Percentiles rank a stretch among this genome's conserved stretches.
These are phyloP conservation scores for Rosa hybrid DNA, from an alignment of 331 rosid species.

Conservation along the genomic window DNA sequence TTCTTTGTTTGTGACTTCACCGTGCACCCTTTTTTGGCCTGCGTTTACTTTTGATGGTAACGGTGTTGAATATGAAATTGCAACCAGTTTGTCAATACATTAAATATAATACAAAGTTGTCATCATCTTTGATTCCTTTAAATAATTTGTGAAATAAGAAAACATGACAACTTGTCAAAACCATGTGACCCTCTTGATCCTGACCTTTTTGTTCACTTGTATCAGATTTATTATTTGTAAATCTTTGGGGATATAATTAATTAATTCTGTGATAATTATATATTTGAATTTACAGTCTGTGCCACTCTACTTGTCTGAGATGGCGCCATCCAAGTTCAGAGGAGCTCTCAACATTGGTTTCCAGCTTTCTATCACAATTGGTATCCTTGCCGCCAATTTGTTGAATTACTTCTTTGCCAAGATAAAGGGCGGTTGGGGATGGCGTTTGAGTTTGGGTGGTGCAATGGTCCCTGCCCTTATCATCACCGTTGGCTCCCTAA, in stretches of 20 bases:
- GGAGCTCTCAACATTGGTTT: constrained; percentile 87
- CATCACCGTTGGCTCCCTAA: constrained; percentile 60
- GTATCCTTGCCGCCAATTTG: constrained; percentile 75
- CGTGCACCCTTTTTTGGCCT: not conserved
- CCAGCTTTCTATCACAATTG: constrained; percentile 78
- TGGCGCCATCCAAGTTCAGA: constrained; percentile 87
- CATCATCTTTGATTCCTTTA: not conserved
- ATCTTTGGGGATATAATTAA: not conserved
- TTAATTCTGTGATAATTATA: not conserved
- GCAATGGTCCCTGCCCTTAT: constrained; percentile 85
- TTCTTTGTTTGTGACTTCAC: constrained; percentile 38
- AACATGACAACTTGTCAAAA: constrained; percentile 23
- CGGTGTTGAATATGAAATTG: constrained; percentile 22
- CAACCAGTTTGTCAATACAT: not conserved
- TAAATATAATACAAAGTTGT: not conserved
- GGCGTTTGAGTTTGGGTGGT: constrained; percentile 91
- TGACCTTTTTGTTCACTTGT: not conserved
- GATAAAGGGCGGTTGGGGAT: constrained; percentile 92
- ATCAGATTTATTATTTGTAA: not conserved
- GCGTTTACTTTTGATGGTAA: constrained; percentile 25
- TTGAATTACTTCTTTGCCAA: constrained; percentile 83
- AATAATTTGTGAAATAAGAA: not conserved
- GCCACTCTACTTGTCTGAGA: constrained; percentile 89
- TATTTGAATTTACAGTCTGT: constrained; percentile 57
- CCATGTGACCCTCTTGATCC: constrained; percentile 9